A percentile compares a stretch with the other conserved stretches of the same genome.
phyloP scores from a whole-genome alignment of 164 flowering plant species.

The Aristolochia fimbriata region DNA sequence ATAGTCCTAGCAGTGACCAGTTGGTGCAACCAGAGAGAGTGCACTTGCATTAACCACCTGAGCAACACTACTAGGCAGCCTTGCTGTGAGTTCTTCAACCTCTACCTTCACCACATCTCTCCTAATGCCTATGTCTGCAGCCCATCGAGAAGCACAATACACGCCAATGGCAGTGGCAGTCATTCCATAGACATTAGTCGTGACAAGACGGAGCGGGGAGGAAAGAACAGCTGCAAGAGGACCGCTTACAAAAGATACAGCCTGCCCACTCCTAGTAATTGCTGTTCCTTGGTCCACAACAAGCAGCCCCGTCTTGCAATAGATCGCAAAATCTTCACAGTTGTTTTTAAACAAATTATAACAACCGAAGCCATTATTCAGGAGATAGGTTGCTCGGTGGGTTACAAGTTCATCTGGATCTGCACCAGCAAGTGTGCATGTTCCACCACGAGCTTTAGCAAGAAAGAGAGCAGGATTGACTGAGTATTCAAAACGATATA shows the following conservation, averaged over 20 bases:
- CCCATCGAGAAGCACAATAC: constrained; percentile 26
- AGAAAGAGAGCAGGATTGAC: constrained; percentile 25
- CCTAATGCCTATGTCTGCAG: constrained; percentile 30
- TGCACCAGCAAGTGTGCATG: constrained; percentile 34
- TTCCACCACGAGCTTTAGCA: constrained; percentile 32
- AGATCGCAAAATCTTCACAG: constrained; percentile 38
- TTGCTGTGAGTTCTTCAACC: constrained; percentile 26
- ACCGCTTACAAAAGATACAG: constrained; percentile 19
- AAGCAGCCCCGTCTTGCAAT: constrained; percentile 37
- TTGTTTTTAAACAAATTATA: constrained; percentile 34
- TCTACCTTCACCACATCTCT: constrained; percentile 24
- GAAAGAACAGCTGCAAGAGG: constrained; percentile 28
- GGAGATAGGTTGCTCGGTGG: constrained; percentile 29
- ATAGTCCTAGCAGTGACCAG: too few relatives aligned
- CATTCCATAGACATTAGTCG: constrained; percentile 23
- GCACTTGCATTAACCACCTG: constrained; percentile 9
- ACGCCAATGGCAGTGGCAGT: constrained; percentile 20
- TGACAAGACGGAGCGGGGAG: constrained; percentile 18
- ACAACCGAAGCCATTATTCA: constrained; percentile 32
- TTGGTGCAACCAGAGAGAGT: background rate
- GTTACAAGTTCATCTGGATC: constrained; percentile 23
- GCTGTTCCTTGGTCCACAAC: constrained; percentile 11
- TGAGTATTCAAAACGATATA: constrained; percentile 31
- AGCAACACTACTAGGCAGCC: constrained; percentile 15
- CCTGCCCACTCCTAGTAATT: constrained; percentile 38